Evolutionary conservation across 1,284 basidiomycete species (phyloP), one percentile per base, ranked within the genome.

Genomic region (Moesziomyces aphidis): DNA sequence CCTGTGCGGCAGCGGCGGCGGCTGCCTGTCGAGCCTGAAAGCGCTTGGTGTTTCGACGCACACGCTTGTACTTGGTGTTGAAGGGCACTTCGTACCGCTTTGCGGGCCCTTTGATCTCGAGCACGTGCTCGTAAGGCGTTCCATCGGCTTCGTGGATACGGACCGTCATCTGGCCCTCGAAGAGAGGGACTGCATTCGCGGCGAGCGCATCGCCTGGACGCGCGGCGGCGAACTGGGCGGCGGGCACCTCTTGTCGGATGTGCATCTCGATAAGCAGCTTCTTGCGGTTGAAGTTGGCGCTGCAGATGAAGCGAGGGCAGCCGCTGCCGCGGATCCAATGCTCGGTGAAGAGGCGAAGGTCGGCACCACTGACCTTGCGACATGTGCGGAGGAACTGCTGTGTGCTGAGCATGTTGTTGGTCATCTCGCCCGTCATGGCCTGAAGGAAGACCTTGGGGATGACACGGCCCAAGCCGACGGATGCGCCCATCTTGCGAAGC

Each of bases 61-160:
- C 93, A 70, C 97, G 93, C 86, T 98, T 99, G 86, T 98, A 98
- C 86, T 98, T 99, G n/a, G 96, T 98, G 85, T 99, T 99, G 88
- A 98, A 99, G 1, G 97, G 95, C 0, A 99, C 94, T 81, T 97
- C 94, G 83, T 94, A 97, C 15, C 92, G 91, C 85, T 97, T 97
- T 86, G 92, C 92, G 1, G 90, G 86, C 22, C 89, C 90, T 45
- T 93, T 91, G 64, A 99, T 93, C 83, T 97, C 95, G 45, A 99
- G 88, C 22, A 99, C 93, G 83, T 99, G 97, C 85, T 99, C 97
- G 83, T 99, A 99, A 0, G 97, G 96, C 44, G 97, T 98, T 1
- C 97, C 97, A 83, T 99, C 97, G 0, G 95, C 95, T 87, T 99
- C 97, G 84, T 99, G 95, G 61, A 99, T 98, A 21, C 97, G 93